These are phyloP conservation scores for Malus domestica DNA, from an alignment of 306 rosid genomes.

Conservation along the genomic window DNA sequence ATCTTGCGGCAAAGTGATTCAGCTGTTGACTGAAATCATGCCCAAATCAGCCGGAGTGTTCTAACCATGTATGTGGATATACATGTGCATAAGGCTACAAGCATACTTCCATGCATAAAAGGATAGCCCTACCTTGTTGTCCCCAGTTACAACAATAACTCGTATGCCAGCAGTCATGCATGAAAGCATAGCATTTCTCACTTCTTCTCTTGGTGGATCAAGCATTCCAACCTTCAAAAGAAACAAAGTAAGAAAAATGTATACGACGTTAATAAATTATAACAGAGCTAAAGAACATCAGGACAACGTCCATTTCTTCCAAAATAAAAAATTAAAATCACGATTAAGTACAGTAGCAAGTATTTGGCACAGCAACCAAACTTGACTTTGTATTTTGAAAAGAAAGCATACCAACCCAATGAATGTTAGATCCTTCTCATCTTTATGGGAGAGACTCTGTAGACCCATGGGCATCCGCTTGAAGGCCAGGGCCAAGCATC, in stretches of 20 bases:
- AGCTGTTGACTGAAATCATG: conserved; percentile 71
- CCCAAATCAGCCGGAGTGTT: conserved; percentile 21
- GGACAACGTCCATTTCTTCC: neutral
- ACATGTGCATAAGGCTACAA: neutral
- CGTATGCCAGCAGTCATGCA: conserved; percentile 99
- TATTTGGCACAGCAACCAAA: conserved; percentile 16
- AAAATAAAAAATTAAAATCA: neutral
- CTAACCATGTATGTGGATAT: neutral
- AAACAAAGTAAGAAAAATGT: conserved; percentile 3
- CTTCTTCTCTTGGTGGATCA: conserved; percentile 99
- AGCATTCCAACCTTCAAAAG: conserved; percentile 85
- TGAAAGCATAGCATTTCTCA: conserved; percentile 83
- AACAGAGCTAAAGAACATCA: neutral
- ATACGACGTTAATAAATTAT: neutral
- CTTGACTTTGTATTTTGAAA: conserved; percentile 26
- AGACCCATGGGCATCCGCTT: conserved; percentile 74
- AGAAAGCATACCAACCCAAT: conserved; percentile 99
- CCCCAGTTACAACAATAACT: conserved; percentile 98
- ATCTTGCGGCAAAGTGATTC: conserved; percentile 96
- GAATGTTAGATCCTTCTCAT: conserved; percentile 90
- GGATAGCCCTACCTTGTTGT: conserved; percentile 65
- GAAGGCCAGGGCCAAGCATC: conserved; percentile 90
- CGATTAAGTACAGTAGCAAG: neutral
- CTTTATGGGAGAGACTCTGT: conserved; percentile 53
- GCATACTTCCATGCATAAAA: neutral